phyloP scores from a whole-genome alignment of 2,329 filamentous ascomycete genomes.

The Alternaria sp. region DNA sequence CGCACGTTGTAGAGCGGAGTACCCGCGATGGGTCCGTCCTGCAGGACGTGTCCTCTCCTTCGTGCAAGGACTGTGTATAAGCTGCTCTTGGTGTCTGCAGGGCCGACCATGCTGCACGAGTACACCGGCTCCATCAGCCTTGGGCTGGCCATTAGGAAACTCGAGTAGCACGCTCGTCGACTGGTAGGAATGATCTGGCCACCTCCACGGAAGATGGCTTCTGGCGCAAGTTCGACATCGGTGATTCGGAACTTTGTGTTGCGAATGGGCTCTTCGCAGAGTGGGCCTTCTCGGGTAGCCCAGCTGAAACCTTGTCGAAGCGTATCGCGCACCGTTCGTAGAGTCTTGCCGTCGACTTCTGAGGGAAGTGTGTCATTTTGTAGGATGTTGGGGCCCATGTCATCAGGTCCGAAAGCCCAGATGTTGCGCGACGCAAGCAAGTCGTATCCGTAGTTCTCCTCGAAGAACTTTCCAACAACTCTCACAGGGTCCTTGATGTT shows the following conservation, averaged over 20 bases:
- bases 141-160: constrained; percentile 95
- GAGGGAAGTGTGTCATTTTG: constrained; percentile 95
- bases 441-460: constrained; percentile 97
- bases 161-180: constrained; percentile 90
- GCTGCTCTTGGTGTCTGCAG: constrained; percentile 84
- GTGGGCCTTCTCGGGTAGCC: constrained; percentile 91
- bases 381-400: constrained; percentile 91
- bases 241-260: constrained; percentile 98
- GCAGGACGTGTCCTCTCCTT: constrained; percentile 87
- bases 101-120: constrained; percentile 88
- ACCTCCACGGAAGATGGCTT: constrained; percentile 93
- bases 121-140: constrained; percentile 97
- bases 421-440: constrained; percentile 92
- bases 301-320: constrained; percentile 96
- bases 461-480: constrained; percentile 95
- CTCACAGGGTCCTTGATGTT: constrained; percentile 91
- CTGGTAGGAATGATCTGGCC: constrained; percentile 97
- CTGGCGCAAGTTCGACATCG: constrained; percentile 82
- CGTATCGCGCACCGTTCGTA: constrained; percentile 86
- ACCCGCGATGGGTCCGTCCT: constrained; percentile 92
- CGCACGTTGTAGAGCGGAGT: constrained; percentile 92
- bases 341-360: constrained; percentile 90
- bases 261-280: constrained; percentile 98
- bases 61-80: constrained; percentile 91
- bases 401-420: constrained; percentile 97